Evolutionary conservation across 805 yeast species (phyloP), one percentile per base, ranked within the genome.

Genomic region (Clavispora asparagi): DNA sequence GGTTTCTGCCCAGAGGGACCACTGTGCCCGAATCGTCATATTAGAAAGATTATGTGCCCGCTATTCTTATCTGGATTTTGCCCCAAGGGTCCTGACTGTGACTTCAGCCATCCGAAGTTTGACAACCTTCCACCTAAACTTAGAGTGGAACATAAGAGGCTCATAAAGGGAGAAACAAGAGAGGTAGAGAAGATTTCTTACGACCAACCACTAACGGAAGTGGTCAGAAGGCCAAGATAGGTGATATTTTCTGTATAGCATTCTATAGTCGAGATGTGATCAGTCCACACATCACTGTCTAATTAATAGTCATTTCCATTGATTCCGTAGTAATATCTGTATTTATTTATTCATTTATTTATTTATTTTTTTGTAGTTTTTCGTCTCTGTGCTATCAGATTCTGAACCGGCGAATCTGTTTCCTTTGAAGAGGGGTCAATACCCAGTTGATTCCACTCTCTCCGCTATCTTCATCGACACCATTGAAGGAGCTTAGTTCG

Each of bases 1-100:
- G 99, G 99, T 0, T 94, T 89, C 62, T 94, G 99, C 68, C 86
- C 88, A 10, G 86, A 83, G 55, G 99, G 99, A 0, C 95, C 97
- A 9, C 73, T 74, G 23, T 94, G 99, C 65, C 74, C 79, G 11
- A 82, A 82, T 54, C 77, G 96, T 55, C 99, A 94, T 60, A 77
- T 87, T 7, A 73, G 90, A 49, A 83, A 83, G 56, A 76, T 78
- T 7, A 61, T 87, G 46, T 94, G 99, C 67, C 91, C 85, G 14
- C 69, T 83, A 44, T 94, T 80, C 64, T 61, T 94, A 44, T 81
- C 91, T 0, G 99, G 99, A 1, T 92, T 92, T 61, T 92, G 98
- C 67, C 97, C 97, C 1, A 76, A 81, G 57, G 98, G 98, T 1
- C 79, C 82, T 2, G 80, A 78, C 31, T 88, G 95, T 64, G 87